Base-by-base conservation (phyloP, 192 early-diverging fungal species). In the Chytriomyces sp. region DNA sequence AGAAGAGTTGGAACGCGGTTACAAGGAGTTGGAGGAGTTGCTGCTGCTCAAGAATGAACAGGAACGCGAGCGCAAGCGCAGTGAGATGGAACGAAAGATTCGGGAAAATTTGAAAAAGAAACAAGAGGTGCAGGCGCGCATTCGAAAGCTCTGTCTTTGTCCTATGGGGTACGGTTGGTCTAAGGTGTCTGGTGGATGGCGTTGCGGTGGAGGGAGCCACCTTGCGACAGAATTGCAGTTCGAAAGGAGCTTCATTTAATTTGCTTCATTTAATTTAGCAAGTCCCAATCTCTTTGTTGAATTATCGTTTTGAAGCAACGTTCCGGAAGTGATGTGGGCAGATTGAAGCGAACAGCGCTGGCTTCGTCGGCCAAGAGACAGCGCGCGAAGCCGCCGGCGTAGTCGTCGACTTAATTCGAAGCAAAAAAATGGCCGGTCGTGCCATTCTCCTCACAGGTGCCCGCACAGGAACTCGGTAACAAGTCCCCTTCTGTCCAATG, bases 401-500 rank as follows among this genome's bases (percentile, higher is more conserved):
- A 34, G 86, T 96, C 59, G 95, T 95, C 2, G 98, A 99, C 70
- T 80, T 99, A 63, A 94, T 99, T 80, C 91, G 90, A 62, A 88
- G 90, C 56, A 96, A 95, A 79, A 98, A 95, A 74, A 96, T 99
- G 94, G 96, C 98, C 1, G 98, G 98, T 17, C 87, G 94, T 31
- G 98, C 95, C 3, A 84, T 97, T 7, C 80, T 99, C 30, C 88
- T 99, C 49, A 93, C 98, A 34, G 98, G 98, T 33, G 94, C 94
- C 8, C 94, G 90, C 96, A 34, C 96, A 98, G 77, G 98, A 99
- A 73, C 88, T 99, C 49, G 98, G 98, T 2, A 88, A 93, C 41
- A 95, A 97, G 98, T 99, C n/a, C 98, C 98, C 26, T 99, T 99
- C 80, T 96, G 96, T 70, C 98, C 96, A 40, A 98, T 98, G 93